Evolutionary conservation across 2,329 filamentous ascomycete species (phyloP).

Genomic region (Colletotrichum camelliae): DNA sequence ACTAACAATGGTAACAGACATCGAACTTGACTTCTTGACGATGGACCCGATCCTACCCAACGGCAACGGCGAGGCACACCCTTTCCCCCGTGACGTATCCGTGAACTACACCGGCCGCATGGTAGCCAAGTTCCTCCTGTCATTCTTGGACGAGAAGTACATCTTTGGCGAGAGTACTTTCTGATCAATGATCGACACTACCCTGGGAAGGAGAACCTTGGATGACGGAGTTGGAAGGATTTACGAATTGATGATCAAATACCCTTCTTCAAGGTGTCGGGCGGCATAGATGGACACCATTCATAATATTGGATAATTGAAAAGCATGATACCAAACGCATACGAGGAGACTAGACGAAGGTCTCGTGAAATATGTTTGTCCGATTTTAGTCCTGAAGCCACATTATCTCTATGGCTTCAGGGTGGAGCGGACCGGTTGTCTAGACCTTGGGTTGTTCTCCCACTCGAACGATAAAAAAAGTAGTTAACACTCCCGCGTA

Average conservation of each 20-base stretch:
- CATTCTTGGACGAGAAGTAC: conserved; percentile 55
- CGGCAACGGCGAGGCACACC: conserved; percentile 44
- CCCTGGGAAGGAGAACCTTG: background rate
- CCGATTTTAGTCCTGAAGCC: conserved; percentile 68
- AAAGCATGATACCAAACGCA: background rate
- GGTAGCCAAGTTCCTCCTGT: conserved; percentile 59
- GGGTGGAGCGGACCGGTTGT: conserved; percentile 73
- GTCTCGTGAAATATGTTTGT: conserved; percentile 51
- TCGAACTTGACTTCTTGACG: conserved; percentile 51
- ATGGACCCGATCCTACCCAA: conserved; percentile 50
- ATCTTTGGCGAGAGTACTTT: conserved; percentile 42
- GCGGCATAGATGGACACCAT: background rate
- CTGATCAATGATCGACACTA: background rate
- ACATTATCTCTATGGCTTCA: conserved; percentile 62
- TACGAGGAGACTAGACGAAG: background rate
- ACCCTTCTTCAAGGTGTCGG: background rate
- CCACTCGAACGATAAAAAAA: conserved; percentile 60
- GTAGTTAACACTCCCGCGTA: conserved; percentile 66
- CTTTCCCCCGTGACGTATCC: conserved; percentile 52
- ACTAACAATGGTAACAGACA: conserved; percentile 27
- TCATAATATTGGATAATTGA: background rate
- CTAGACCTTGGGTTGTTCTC: conserved; percentile 69
- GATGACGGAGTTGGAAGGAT: background rate
- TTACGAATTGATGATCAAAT: background rate
- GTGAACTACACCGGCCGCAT: conserved; percentile 59